phyloP scores from a whole-genome alignment of 2,329 filamentous ascomycete genomes.

The Mycosphaerella arachidis region DNA sequence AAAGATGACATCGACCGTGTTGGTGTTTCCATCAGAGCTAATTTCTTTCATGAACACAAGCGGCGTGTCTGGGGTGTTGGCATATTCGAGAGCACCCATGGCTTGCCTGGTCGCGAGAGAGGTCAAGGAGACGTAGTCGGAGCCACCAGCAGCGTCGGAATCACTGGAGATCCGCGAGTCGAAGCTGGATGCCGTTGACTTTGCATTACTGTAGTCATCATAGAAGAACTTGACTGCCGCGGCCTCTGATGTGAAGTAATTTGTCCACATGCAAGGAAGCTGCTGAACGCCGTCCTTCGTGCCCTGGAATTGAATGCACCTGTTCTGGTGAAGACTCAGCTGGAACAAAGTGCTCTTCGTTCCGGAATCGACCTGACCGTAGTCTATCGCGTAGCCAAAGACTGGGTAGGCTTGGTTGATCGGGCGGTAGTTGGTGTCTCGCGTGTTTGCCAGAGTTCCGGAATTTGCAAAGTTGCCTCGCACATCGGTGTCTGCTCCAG shows the following conservation, averaged over 20 bases:
- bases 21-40: constrained; percentile 37
- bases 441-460: constrained; percentile 42
- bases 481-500: constrained; percentile 44
- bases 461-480: constrained; percentile 41
- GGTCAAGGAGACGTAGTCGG: constrained; percentile 48
- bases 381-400: constrained; percentile 49
- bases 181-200: constrained; percentile 36
- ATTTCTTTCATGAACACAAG: constrained; percentile 58
- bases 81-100: constrained; percentile 48
- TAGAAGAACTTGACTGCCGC: constrained; percentile 46
- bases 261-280: constrained; percentile 49
- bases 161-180: constrained; percentile 44
- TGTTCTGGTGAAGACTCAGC: constrained; percentile 47
- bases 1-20: constrained; percentile 35
- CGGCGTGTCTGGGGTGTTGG: constrained; percentile 43
- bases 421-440: constrained; percentile 46
- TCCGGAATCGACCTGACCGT: constrained; percentile 42
- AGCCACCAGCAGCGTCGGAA: constrained; percentile 43
- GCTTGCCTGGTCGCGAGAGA: constrained; percentile 49
- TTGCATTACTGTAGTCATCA: constrained; percentile 42
- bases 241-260: constrained; percentile 45
- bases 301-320: constrained; percentile 48
- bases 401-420: constrained; percentile 49
- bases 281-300: constrained; percentile 29
- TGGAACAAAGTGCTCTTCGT: constrained; percentile 44